Evolutionary conservation across 1,284 basidiomycete genomes (phyloP).

Genomic region (Coniophora puteana): DNA sequence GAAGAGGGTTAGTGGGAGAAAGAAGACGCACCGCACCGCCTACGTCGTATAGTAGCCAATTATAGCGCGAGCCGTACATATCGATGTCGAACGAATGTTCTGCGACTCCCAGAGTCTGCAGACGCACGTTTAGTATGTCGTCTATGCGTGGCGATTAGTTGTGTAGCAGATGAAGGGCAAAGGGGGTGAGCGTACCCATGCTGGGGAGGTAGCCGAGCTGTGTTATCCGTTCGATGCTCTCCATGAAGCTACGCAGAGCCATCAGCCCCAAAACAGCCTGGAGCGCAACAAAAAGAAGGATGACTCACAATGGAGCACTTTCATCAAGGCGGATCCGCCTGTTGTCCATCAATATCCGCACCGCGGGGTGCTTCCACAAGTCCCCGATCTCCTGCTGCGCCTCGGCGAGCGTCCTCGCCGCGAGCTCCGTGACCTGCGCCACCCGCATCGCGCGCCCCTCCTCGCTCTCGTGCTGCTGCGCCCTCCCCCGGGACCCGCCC

Average conservation of each 20-base stretch:
- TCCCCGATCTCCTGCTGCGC: slow-evolving; percentile 48
- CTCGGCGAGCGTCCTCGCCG: slow-evolving; percentile 49
- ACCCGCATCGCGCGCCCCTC: slow-evolving; percentile 32
- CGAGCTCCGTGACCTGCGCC: slow-evolving; percentile 44
- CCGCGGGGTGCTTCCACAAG: slow-evolving; percentile 67
- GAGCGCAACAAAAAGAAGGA: slow-evolving; percentile 11
- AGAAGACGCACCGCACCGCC: slow-evolving; percentile 63
- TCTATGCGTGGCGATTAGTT: slow-evolving; percentile 33
- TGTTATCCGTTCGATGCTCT: slow-evolving; percentile 59
- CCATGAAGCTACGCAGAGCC: slow-evolving; percentile 55
- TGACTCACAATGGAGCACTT: slow-evolving; percentile 66
- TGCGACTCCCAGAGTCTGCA: slow-evolving; percentile 75
- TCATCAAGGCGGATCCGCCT: slow-evolving; percentile 69
- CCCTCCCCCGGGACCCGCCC: slow-evolving; percentile 38
- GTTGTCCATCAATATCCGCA: slow-evolving; percentile 49
- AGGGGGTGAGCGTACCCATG: slow-evolving; percentile 42
- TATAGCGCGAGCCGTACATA: slow-evolving; percentile 56
- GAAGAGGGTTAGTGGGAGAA: slow-evolving; percentile 5
- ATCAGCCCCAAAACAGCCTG: background rate
- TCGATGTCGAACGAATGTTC: slow-evolving; percentile 71
- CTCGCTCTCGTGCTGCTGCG: slow-evolving; percentile 32
- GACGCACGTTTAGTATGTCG: slow-evolving; percentile 72
- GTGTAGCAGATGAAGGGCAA: background rate
- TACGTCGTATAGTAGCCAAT: slow-evolving; percentile 77
- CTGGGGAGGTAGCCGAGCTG: slow-evolving; percentile 66